Conservation (phyloP, 108 stramenopile species). For the Cyclotella sp. region DNA sequence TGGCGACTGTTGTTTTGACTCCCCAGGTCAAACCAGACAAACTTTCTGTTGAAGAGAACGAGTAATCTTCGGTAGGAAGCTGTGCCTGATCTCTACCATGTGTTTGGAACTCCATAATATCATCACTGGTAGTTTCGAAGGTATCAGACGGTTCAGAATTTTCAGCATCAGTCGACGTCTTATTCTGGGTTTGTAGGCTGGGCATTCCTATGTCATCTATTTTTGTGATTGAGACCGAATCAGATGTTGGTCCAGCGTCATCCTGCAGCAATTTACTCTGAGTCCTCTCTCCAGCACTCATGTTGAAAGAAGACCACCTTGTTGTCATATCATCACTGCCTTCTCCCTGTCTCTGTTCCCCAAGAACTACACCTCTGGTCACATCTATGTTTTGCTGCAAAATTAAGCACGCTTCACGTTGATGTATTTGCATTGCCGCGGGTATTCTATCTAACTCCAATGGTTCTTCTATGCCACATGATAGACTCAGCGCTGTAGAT, state of each 20-base stretch:
- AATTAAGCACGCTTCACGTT: constrained; percentile 32
- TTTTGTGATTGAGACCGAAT: neutral
- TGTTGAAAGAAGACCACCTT: too few species aligned
- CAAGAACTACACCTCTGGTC: neutral
- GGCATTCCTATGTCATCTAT: neutral
- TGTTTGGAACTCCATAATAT: neutral
- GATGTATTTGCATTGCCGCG: constrained; percentile 2
- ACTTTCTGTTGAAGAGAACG: neutral
- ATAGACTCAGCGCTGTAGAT: constrained; percentile 10
- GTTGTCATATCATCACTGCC: too few species aligned
- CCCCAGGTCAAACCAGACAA: neutral
- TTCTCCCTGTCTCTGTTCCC: neutral
- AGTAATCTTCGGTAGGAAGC: neutral
- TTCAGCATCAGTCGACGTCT: neutral
- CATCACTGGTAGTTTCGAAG: neutral
- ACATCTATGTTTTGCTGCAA: constrained; percentile 34
- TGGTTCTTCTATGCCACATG: neutral
- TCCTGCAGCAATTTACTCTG: neutral
- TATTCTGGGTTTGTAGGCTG: neutral
- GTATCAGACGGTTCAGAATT: neutral
- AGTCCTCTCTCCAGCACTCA: too few species aligned
- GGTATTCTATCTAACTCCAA: neutral
- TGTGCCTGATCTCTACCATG: neutral
- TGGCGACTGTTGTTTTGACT: neutral
- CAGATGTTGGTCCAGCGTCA: neutral